These are phyloP conservation scores for Toxoplasma gondii DNA, from an alignment of 169 alveolate genomes.

Conservation along the genomic window DNA sequence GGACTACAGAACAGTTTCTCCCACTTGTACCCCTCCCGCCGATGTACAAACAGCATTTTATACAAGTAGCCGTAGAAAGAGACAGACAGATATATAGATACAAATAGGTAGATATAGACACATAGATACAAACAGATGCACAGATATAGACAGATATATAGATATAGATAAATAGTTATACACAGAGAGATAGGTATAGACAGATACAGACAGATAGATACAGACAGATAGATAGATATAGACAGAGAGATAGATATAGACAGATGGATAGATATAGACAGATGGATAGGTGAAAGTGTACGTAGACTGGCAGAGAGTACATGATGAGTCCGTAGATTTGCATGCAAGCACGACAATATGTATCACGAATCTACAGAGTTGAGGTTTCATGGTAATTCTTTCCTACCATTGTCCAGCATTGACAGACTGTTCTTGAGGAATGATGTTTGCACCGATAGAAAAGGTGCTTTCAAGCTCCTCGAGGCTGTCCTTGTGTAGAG, in stretches of 20 bases:
- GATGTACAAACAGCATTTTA: no score
- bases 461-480: constrained; percentile 10
- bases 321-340: not conserved
- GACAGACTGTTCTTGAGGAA: not conserved
- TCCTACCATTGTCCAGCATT: not conserved
- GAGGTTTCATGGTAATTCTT: not conserved
- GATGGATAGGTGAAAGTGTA: not conserved
- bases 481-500: not conserved
- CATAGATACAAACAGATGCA: not conserved
- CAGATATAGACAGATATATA: not conserved
- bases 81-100: no score
- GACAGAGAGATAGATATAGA: not conserved
- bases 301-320: not conserved
- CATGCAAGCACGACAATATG: not conserved
- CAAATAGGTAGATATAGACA: not conserved
- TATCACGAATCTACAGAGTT: not conserved
- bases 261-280: not conserved
- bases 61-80: no score
- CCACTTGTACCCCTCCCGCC: no score
- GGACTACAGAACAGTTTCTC: no score
- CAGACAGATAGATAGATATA: not conserved
- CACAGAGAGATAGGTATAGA: not conserved
- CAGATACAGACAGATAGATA: not conserved
- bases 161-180: no score
- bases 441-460: constrained; percentile 26